Percentiles rank a stretch among this genome's conserved stretches.
Conservation (phyloP, 768 basidiomycete species). For the Cytidiella melzeri region DNA sequence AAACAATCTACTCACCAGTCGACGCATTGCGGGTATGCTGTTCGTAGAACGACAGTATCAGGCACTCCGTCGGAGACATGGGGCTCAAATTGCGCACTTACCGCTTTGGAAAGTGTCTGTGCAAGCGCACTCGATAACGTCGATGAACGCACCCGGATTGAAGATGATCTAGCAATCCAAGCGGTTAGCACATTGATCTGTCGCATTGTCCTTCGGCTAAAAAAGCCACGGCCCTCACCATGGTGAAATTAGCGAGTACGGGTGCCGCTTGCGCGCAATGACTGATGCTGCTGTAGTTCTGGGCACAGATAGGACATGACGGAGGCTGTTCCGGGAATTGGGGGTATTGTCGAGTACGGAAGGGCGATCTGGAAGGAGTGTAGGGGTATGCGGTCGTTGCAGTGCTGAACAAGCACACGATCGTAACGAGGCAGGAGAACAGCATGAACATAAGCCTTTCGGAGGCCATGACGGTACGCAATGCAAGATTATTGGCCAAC, state of each 20-base stretch:
- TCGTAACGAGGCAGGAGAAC: background rate
- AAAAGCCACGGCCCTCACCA: too few species aligned
- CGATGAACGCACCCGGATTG: conserved; percentile 57
- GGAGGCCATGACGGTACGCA: background rate
- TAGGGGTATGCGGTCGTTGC: background rate
- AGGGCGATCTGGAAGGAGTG: background rate
- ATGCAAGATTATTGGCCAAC: background rate
- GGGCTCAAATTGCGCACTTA: conserved; percentile 2
- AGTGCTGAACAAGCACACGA: background rate
- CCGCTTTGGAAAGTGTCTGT: conserved; percentile 37
- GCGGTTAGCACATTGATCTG: background rate
- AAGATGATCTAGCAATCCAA: conserved; percentile 56
- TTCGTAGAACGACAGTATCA: background rate
- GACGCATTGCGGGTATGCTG: conserved; percentile 55
- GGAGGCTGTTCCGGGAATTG: conserved; percentile 46
- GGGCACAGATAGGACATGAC: conserved; percentile 55
- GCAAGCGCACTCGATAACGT: conserved; percentile 60
- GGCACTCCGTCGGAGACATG: background rate
- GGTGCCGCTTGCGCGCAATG: conserved; percentile 54
- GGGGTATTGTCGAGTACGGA: conserved; percentile 25
- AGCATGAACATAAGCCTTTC: background rate
- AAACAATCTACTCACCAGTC: conserved; percentile 61
- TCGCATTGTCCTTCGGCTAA: background rate
- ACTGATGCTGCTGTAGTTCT: conserved; percentile 46
- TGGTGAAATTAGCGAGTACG: conserved; percentile 49